Conservation (phyloP, 176 grass and related monocot species). For the Phoenix roebelenii region DNA sequence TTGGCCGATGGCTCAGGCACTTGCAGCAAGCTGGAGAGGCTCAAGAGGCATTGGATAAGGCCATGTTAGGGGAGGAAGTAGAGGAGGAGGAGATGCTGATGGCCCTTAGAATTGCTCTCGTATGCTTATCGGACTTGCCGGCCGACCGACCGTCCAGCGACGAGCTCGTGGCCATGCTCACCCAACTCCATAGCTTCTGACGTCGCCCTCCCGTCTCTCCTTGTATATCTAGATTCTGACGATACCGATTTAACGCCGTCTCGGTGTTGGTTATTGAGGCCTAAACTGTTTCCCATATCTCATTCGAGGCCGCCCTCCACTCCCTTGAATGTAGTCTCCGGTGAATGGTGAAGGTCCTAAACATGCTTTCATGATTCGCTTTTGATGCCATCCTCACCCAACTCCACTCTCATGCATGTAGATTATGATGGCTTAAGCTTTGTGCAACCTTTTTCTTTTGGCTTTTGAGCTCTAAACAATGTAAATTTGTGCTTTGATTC, state of each 20-base stretch:
- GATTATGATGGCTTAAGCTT: conserved; percentile 5
- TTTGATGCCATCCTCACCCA: background rate
- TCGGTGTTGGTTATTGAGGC: background rate
- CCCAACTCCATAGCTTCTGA: conserved; percentile 66
- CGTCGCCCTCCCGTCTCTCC: no score
- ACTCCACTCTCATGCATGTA: background rate
- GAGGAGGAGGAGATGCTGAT: conserved; percentile 94
- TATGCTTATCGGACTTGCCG: conserved; percentile 76
- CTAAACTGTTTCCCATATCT: background rate
- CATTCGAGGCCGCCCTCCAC: background rate
- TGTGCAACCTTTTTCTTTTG: background rate
- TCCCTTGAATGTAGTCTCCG: background rate
- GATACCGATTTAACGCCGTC: background rate
- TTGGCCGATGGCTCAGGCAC: conserved; percentile 61
- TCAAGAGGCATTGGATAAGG: conserved; percentile 61
- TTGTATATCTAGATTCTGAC: background rate
- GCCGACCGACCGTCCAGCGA: conserved; percentile 83
- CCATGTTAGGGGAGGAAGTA: conserved; percentile 46
- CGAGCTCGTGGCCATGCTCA: conserved; percentile 82
- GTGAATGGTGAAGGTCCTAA: background rate
- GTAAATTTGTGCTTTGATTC: no score
- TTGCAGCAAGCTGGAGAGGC: conserved; percentile 68
- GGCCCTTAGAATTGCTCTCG: conserved; percentile 77
- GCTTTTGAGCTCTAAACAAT: no score
- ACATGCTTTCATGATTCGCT: background rate